A percentile compares a stretch with the other conserved stretches of the same genome.
Evolutionary conservation across 1,139 yeast genomes (phyloP).

Genomic region (Blastobotrys serpentis): DNA sequence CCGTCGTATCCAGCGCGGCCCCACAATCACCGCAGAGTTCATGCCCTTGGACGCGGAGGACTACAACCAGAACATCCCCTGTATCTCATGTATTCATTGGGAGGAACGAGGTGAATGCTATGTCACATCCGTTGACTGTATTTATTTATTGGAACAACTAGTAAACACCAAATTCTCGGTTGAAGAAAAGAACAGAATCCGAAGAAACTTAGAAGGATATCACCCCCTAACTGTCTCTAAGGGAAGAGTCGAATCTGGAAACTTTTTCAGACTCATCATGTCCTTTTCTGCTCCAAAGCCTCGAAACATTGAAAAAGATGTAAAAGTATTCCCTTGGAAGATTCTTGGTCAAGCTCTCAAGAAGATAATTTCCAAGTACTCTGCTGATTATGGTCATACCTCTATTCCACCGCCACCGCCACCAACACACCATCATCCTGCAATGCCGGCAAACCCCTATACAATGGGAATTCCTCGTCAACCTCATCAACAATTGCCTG

Average conservation of each 20-base stretch:
- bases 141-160: slow-evolving; percentile 55
- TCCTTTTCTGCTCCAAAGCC: slow-evolving; percentile 66
- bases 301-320: slow-evolving; percentile 69
- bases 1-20: slow-evolving; percentile 39
- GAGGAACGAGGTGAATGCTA: slow-evolving; percentile 49
- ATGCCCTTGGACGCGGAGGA: slow-evolving; percentile 35
- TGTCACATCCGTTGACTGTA: slow-evolving; percentile 68
- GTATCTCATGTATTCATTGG: slow-evolving; percentile 64
- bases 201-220: slow-evolving; percentile 65
- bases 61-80: slow-evolving; percentile 35
- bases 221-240: slow-evolving; percentile 63
- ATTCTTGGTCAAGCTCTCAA: slow-evolving; percentile 54
- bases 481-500: slow-evolving; percentile 6
- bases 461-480: slow-evolving; percentile 4
- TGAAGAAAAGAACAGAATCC: slow-evolving; percentile 67
- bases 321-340: slow-evolving; percentile 65
- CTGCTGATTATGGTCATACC: slow-evolving; percentile 33
- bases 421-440: slow-evolving; percentile 8
- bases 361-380: slow-evolving; percentile 63
- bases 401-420: slow-evolving; percentile 13
- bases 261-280: slow-evolving; percentile 62
- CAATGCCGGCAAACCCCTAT: slow-evolving; percentile 8
- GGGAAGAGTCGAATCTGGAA: slow-evolving; percentile 44
- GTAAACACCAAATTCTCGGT: slow-evolving; percentile 59
- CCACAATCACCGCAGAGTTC: slow-evolving; percentile 37